These are phyloP conservation scores for Aureobasidium namibiae DNA, from an alignment of 2,329 filamentous ascomycete species.

Conservation along the genomic window DNA sequence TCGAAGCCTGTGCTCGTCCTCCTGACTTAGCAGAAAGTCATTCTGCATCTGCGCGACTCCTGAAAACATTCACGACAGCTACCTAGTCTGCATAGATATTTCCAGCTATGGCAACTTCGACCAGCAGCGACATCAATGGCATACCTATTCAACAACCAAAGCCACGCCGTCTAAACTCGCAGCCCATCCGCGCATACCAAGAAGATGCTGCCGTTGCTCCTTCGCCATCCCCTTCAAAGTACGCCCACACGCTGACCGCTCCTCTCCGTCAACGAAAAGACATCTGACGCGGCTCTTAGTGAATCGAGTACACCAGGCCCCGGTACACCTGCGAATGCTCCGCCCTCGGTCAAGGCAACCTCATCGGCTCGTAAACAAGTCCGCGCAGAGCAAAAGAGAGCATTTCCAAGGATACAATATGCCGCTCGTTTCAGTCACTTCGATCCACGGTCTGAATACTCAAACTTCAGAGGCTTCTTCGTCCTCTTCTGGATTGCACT, in stretches of 20 bases:
- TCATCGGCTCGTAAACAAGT: constrained; percentile 77
- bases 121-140: background rate
- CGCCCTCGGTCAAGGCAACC: constrained; percentile 81
- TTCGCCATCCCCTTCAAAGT: constrained; percentile 13
- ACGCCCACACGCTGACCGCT: background rate
- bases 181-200: constrained; percentile 16
- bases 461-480: constrained; percentile 95
- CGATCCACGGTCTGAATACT: constrained; percentile 83
- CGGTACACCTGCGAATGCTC: constrained; percentile 82
- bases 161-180: constrained; percentile 20
- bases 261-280: background rate
- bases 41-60: background rate
- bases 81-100: background rate
- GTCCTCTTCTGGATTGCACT: constrained; percentile 96
- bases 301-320: constrained; percentile 66
- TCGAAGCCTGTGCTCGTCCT: background rate
- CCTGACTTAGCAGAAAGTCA: background rate
- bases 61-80: background rate
- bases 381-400: constrained; percentile 63
- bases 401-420: constrained; percentile 90
- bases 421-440: constrained; percentile 88
- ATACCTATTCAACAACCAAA: constrained; percentile 19
- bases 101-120: constrained; percentile 4
- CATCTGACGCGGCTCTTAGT: constrained; percentile 9
- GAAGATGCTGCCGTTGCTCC: constrained; percentile 3